phyloP scores from a whole-genome alignment of 768 basidiomycete species.

The Amanita fuliginea region DNA sequence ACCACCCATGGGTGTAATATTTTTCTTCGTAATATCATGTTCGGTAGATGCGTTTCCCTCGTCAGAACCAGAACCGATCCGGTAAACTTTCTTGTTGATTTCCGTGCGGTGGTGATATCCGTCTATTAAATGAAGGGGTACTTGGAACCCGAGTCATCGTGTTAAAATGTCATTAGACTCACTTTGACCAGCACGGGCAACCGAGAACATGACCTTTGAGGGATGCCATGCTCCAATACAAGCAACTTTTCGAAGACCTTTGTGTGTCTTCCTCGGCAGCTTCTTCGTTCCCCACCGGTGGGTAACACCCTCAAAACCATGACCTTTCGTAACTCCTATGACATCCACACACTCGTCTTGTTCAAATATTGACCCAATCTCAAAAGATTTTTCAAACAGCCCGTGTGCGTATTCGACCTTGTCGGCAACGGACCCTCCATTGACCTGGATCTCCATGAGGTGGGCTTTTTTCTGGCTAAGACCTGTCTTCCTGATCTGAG shows the following conservation, averaged over 20 bases:
- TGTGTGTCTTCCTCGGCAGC: constrained; percentile 97
- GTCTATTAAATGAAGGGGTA: constrained; percentile 31
- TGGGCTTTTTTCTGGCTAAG: constrained; percentile 99
- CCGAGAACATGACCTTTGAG: constrained; percentile 99
- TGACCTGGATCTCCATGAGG: constrained; percentile 99
- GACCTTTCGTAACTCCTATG: constrained; percentile 98
- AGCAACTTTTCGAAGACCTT: constrained; percentile 99
- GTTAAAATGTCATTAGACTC: constrained; percentile 18
- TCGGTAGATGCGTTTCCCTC: constrained; percentile 87
- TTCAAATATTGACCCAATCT: constrained; percentile 81
- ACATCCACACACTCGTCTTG: constrained; percentile 95
- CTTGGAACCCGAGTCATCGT: not conserved
- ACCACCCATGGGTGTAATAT: constrained; percentile 95
- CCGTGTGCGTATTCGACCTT: constrained; percentile 94
- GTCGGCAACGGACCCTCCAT: constrained; percentile 92
- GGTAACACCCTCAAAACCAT: constrained; percentile 99
- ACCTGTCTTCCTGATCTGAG: constrained; percentile 96
- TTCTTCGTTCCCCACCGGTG: constrained; percentile 99
- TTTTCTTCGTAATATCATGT: constrained; percentile 87
- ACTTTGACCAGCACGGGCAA: constrained; percentile 99
- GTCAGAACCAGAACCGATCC: constrained; percentile 74
- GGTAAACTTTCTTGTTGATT: constrained; percentile 99
- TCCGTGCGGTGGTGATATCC: constrained; percentile 96
- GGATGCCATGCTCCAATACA: constrained; percentile 99
- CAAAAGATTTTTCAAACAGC: constrained; percentile 94